These are phyloP conservation scores for Kockovaella imperatae DNA, from an alignment of 768 basidiomycete genomes.

Conservation along the genomic window DNA sequence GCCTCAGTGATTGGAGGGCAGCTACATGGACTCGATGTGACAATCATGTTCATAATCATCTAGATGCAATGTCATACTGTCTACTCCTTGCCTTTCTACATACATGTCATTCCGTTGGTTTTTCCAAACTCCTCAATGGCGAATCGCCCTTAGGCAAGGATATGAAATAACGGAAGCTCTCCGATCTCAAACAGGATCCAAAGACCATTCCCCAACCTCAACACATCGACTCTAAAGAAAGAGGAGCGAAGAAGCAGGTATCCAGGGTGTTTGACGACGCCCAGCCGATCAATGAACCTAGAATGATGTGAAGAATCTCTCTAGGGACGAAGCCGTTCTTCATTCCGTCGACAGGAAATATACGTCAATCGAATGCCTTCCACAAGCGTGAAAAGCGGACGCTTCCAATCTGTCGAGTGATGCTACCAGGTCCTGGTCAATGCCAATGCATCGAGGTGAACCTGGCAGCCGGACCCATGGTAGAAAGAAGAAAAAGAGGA, in stretches of 20 bases:
- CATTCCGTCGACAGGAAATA: slow-evolving; percentile 43
- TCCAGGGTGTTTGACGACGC: too few species aligned
- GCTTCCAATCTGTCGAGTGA: slow-evolving; percentile 40
- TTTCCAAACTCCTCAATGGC: slow-evolving; percentile 41
- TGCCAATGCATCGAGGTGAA: slow-evolving; percentile 5
- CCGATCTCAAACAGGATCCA: slow-evolving; percentile 2
- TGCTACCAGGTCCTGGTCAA: slow-evolving; percentile 9
- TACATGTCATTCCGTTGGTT: slow-evolving; percentile 42
- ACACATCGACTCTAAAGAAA: slow-evolving; percentile 12
- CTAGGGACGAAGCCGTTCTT: slow-evolving; percentile 35
- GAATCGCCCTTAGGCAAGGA: slow-evolving; percentile 40
- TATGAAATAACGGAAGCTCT: slow-evolving; percentile 41
- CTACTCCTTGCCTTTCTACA: too few species aligned
- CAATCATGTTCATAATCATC: too few species aligned
- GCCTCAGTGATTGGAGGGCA: too few species aligned
- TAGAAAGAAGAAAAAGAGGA: slow-evolving; percentile 15
- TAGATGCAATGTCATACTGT: too few species aligned
- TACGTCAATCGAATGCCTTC: slow-evolving; percentile 30
- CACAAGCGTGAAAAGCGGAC: slow-evolving; percentile 14
- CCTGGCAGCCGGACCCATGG: slow-evolving; percentile 34
- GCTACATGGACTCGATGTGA: too few species aligned
- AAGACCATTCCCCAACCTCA: slow-evolving; percentile 5
- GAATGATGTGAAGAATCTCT: slow-evolving; percentile 19
- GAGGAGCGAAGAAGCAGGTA: slow-evolving; percentile 11
- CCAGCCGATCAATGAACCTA: too few species aligned